Percentiles rank a stretch among this genome's conserved stretches.
Evolutionary conservation across 306 rosid genomes (phyloP).

Genomic region (Trifolium pratense): DNA sequence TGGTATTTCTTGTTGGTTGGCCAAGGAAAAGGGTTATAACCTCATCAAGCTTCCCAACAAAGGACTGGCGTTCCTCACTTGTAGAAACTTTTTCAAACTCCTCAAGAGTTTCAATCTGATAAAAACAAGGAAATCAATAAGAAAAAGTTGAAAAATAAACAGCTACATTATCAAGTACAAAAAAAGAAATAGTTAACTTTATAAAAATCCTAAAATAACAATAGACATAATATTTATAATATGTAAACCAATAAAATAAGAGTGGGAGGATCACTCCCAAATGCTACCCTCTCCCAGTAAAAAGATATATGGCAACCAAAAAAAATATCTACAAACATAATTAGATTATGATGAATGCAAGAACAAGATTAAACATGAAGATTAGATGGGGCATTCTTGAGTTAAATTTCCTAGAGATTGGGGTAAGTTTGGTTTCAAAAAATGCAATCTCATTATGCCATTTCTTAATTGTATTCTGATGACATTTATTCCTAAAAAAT

Average conservation of each 20-base stretch:
- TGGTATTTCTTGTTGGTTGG: constrained; percentile 4
- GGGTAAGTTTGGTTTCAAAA: neutral
- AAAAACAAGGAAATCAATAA: constrained; percentile 20
- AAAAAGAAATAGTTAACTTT: constrained; percentile 30
- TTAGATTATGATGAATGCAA: constrained; percentile 22
- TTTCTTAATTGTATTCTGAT: constrained; percentile 1
- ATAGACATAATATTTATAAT: neutral
- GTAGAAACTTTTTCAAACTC: constrained; percentile 75
- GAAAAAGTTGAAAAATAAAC: constrained; percentile 28
- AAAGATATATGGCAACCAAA: constrained; percentile 5
- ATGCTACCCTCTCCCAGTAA: neutral
- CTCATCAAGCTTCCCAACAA: constrained; percentile 89
- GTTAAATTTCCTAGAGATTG: constrained; percentile 2
- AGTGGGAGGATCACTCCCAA: constrained; percentile 12
- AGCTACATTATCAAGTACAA: constrained; percentile 1
- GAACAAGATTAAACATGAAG: constrained; percentile 1
- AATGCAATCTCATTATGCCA: neutral
- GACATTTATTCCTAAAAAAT: neutral
- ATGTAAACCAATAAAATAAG: constrained; percentile 21
- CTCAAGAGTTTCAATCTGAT: constrained; percentile 83
- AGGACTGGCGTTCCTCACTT: constrained; percentile 72
- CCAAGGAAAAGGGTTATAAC: constrained; percentile 52
- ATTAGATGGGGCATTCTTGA: constrained; percentile 6
- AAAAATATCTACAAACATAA: constrained; percentile 5
- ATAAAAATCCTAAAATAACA: constrained; percentile 2